Evolutionary conservation across 192 early-diverging fungal genomes (phyloP).

Genomic region (Backusella luteola): DNA sequence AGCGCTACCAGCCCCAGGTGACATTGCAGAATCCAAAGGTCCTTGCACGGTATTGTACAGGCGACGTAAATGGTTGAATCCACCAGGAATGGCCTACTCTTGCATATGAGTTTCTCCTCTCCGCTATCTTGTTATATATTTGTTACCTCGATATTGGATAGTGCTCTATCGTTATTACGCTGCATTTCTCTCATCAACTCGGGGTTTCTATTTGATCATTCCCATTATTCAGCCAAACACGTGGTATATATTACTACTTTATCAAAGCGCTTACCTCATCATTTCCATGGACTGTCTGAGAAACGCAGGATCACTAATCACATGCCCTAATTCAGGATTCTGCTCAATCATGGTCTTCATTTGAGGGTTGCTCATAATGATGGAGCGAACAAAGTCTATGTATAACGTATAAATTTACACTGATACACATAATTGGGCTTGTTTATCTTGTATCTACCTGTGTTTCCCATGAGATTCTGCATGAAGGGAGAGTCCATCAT

Average conservation of each 20-base stretch:
- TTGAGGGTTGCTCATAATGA: slow-evolving; percentile 62
- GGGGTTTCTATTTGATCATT: slow-evolving; percentile 44
- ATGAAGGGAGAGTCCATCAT: slow-evolving; percentile 42
- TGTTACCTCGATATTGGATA: slow-evolving; percentile 58
- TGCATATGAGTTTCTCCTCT: not conserved
- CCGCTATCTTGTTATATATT: no score
- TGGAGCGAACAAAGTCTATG: slow-evolving; percentile 53
- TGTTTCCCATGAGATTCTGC: slow-evolving; percentile 36
- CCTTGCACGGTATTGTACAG: slow-evolving; percentile 58
- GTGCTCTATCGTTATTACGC: slow-evolving; percentile 62
- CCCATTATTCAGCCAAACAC: not conserved
- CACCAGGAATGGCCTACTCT: slow-evolving; percentile 54
- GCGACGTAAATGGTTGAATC: slow-evolving; percentile 60
- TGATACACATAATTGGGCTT: not conserved
- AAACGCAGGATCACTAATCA: slow-evolving; percentile 61
- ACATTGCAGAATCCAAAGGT: slow-evolving; percentile 53
- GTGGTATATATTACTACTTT: not conserved
- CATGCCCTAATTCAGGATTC: slow-evolving; percentile 62
- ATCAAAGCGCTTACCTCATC: slow-evolving; percentile 32
- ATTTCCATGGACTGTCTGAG: slow-evolving; percentile 54
- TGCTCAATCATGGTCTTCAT: slow-evolving; percentile 57
- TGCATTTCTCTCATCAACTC: slow-evolving; percentile 60
- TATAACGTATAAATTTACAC: not conserved
- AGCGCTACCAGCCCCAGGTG: slow-evolving; percentile 21
- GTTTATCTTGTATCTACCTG: slow-evolving; percentile 17